phyloP scores from a whole-genome alignment of 2,329 filamentous ascomycete species.

The Trichothecium roseum region DNA sequence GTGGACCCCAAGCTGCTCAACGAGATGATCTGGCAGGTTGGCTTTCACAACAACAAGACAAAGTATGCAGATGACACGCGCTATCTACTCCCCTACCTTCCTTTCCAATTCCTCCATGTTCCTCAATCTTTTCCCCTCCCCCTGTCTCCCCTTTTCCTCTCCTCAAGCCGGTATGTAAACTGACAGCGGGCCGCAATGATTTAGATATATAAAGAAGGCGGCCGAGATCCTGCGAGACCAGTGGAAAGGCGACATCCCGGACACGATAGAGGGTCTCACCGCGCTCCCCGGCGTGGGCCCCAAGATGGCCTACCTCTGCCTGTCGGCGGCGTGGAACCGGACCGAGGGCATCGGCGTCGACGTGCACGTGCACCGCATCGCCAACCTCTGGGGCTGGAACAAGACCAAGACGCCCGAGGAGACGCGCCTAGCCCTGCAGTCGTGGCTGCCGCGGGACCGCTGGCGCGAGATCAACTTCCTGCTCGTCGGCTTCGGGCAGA shows the following conservation, averaged over 20 bases:
- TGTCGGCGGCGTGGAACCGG: slow-evolving; percentile 58
- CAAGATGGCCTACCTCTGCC: slow-evolving; percentile 88
- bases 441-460: slow-evolving; percentile 72
- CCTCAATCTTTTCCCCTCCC: too few relatives aligned
- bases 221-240: slow-evolving; percentile 63
- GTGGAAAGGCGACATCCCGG: slow-evolving; percentile 67
- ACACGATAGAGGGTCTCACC: slow-evolving; percentile 64
- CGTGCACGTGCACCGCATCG: slow-evolving; percentile 90
- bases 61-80: slow-evolving; percentile 35
- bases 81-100: slow-evolving; percentile 5
- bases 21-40: slow-evolving; percentile 69
- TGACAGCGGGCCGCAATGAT: slow-evolving; percentile 4
- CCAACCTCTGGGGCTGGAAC: slow-evolving; percentile 90
- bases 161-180: not conserved
- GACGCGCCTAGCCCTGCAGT: slow-evolving; percentile 63
- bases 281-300: slow-evolving; percentile 79
- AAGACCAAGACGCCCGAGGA: slow-evolving; percentile 73
- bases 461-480: slow-evolving; percentile 92
- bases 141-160: not conserved
- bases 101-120: not conserved
- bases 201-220: slow-evolving; percentile 57
- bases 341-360: slow-evolving; percentile 81
- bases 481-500: slow-evolving; percentile 82
- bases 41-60: slow-evolving; percentile 93
- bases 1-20: slow-evolving; percentile 58